Conservation (phyloP, 2,329 filamentous ascomycete genomes). For the Teratosphaeria zuluensis region DNA sequence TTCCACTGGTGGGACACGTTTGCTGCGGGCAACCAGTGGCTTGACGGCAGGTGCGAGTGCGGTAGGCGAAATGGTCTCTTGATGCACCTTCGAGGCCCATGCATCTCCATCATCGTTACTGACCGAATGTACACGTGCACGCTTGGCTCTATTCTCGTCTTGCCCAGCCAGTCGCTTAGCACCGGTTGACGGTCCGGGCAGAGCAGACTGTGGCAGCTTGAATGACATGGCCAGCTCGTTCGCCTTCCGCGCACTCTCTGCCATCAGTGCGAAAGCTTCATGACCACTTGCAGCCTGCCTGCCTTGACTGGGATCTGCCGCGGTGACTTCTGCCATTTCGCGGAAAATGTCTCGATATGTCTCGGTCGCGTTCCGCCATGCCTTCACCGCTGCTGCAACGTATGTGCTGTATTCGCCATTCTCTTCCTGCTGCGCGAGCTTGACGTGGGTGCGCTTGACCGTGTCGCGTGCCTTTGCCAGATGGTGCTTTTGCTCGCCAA, state of each 20-base stretch:
- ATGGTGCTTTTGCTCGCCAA: conserved; percentile 13
- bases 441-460: conserved; percentile 21
- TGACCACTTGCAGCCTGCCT: conserved; percentile 12
- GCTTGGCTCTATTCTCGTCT: neutral
- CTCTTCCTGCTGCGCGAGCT: conserved; percentile 12
- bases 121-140: neutral
- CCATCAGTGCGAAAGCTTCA: conserved; percentile 15
- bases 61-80: neutral
- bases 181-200: neutral
- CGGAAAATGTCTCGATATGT: conserved; percentile 20
- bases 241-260: conserved; percentile 12
- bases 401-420: conserved; percentile 15
- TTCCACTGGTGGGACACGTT: neutral
- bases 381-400: conserved; percentile 18
- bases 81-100: neutral
- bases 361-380: conserved; percentile 19
- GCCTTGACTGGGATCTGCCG: conserved; percentile 15
- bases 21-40: neutral
- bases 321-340: conserved; percentile 16
- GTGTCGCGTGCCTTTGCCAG: conserved; percentile 17
- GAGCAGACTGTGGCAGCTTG: neutral
- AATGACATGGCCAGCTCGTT: conserved; percentile 10
- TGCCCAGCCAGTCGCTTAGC: neutral
- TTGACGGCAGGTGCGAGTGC: neutral
- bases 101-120: neutral